Base-by-base conservation (phyloP, 371 early-diverging fungal genomes). In the Fennellomyces sp. region DNA sequence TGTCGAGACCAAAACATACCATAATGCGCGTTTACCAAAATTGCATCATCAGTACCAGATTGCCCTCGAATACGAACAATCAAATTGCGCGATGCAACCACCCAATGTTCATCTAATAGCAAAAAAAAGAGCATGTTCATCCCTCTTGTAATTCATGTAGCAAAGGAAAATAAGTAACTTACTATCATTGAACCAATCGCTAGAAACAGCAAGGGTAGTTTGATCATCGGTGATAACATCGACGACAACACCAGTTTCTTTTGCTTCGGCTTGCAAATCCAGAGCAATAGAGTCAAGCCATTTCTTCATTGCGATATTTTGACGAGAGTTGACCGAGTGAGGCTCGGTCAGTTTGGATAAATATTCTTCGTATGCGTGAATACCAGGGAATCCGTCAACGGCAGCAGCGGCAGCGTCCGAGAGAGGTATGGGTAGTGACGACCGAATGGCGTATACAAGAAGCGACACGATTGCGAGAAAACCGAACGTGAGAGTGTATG, bases 21-120 rank as follows among this genome's bases (percentile, higher is more conserved):
- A 72, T 73, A 85, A 58, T 85, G 84, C n/a, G 84, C 82, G 64
- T 73, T 76, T 21, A 83, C 51, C 36, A 85, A 58, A 8, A 83
- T 49, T 0, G 86, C 77, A n/a, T 74, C 70, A n/a, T 79, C 75
- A 2, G 64, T 72, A 19, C 73, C 76, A 5, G 71, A 60, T 10
- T 66, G 56, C 12, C 82, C 84, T 53, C 75, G 73, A 11, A 82
- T 54, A 25, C 80, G 80, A 5, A 81, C 68, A 26, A 84, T 65
- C 2, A 84, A 58, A 53, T 84, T 84, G 6, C 81, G 75, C 3
- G 84, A 81, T 23, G 75, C 75, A 29, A 78, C 66, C 58, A 69
- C 66, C 72, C 75, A 80, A 15, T 76, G 64, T 30, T 78, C 81
- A 28, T 69, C 78, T 78, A 58, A 15, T 51, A n/a, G 35, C 13